Base-by-base conservation (phyloP, 2,329 filamentous ascomycete genomes). In the Leptoxyphium fumago region DNA sequence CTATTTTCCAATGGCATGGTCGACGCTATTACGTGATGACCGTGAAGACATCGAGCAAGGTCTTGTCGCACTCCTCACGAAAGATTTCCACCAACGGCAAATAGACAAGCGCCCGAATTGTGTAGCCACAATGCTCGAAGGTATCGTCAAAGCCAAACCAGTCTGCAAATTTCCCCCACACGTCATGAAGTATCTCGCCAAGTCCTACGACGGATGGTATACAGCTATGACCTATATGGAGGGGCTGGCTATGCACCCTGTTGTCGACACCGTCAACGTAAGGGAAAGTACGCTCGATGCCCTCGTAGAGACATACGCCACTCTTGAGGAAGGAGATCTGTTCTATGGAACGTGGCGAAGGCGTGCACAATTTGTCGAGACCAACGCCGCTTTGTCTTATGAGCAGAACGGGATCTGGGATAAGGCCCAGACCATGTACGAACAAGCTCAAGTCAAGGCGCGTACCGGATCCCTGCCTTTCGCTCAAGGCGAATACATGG, bases 391-490 rank as follows among this genome's bases (percentile, higher is more conserved):
- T 1, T 70, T 99, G 7, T 98, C 91, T 0, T 98, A 95, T 55
- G 93, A 99, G 66, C 93, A 99, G 61, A 94, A 94, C 55, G 91
- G 91, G 40, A 94, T 96, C 77, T 98, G 91, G 93, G 91, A 98
- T 56, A 96, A 96, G 65, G 88, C 93, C 1, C 93, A 98, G 65
- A 84, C 84, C 57, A 82, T 95, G 68, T 98, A 96, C 62, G 91
- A 99, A 63, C 82, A 82, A 45, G 91, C 93, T 0, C 93, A 98
- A 63, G 86, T 98, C 61, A 98, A 96, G 63, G 91, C 93, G 39
- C 78, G 93, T 40, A 96, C 89, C 0, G 91, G 88, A 42, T 85
- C 89, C n/a, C 78, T 96, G 48, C 89, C 91, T 0, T 96, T 95
- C 63, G 94, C 89, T 1, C 84, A 93, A 55, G 87, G 82, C 29